Evolutionary conservation across 1,284 basidiomycete genomes (phyloP), one percentile per base, ranked within the genome.

Genomic region (Puccinia horiana): DNA sequence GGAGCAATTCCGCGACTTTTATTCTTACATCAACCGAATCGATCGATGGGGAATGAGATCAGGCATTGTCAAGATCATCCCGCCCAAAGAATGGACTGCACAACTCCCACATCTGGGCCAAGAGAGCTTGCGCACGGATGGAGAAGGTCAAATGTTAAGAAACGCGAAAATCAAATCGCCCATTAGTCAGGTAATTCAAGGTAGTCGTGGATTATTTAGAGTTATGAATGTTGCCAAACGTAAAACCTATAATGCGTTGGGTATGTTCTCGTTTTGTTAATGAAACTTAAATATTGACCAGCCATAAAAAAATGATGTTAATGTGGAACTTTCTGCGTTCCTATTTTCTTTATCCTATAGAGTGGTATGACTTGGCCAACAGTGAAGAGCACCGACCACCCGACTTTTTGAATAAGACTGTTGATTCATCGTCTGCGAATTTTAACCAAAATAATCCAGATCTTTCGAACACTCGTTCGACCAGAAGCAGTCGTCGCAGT

Each of bases 11-110:
- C 86, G 89, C 84, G 93, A 96, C 86, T 96, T 96, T 86, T 94
- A 96, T 86, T 91, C 87, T 4, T 98, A 95, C 87, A 92, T 96
- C 90, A 92, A 91, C 83, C 90, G 88, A 83, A 90, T 97, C 56
- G 94, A 95, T 86, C 90, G 91, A 81, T 98, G 96, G 93, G 95
- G 95, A 0, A 90, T 90, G 87, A 89, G 90, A 80, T 94, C 93
- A 84, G 95, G 95, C 29, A 96, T 98, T 83, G 92, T 95, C 83
- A 98, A 98, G 88, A 91, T 98, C 84, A 92, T 98, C 83, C 95
- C 95, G 58, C 95, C 95, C 1, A 91, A 91, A 85, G 93, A 96
- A 89, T 97, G 96, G 95, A 93, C 90, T 44, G 90, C 91, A 77
- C 87, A 91, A 1, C 88, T 96, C 29, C 93, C 94, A 20, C 87